Evolutionary conservation across 2,329 filamentous ascomycete species (phyloP).

Genomic region (Rutstroemia sp.): DNA sequence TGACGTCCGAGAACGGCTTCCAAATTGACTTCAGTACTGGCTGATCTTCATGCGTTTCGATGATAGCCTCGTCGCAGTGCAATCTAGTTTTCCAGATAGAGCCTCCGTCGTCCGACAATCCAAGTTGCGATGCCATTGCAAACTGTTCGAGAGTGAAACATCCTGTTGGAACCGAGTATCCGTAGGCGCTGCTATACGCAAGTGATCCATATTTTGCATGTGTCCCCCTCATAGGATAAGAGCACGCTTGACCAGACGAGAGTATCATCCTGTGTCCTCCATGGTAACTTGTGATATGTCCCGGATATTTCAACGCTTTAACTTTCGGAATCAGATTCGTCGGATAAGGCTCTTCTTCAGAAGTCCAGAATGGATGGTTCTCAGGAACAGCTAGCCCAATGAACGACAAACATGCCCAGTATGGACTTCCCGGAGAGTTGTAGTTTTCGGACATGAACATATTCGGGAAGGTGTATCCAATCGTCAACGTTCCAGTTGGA

Average conservation of each 20-base stretch:
- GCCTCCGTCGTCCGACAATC: conserved; percentile 68
- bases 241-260: conserved; percentile 71
- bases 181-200: conserved; percentile 69
- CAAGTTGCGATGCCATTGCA: conserved; percentile 67
- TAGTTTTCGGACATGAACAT: conserved; percentile 79
- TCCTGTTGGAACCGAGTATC: conserved; percentile 70
- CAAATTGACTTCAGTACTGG: conserved; percentile 62
- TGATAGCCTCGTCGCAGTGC: conserved; percentile 54
- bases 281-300: conserved; percentile 63
- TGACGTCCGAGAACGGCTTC: conserved; percentile 64
- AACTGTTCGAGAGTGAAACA: conserved; percentile 71
- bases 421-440: conserved; percentile 64
- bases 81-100: conserved; percentile 75
- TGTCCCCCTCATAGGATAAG: conserved; percentile 74
- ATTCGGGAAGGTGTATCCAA: conserved; percentile 72
- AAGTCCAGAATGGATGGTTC: conserved; percentile 68
- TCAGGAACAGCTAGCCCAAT: conserved; percentile 64
- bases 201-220: conserved; percentile 78
- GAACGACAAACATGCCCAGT: conserved; percentile 76
- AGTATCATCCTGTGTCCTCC: conserved; percentile 73
- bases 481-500: conserved; percentile 63
- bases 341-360: conserved; percentile 54
- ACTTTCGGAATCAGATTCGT: conserved; percentile 48
- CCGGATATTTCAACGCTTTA: conserved; percentile 57
- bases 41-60: conserved; percentile 46